phyloP scores from a whole-genome alignment of 345 rosid genomes.

The Populus deltoides region DNA sequence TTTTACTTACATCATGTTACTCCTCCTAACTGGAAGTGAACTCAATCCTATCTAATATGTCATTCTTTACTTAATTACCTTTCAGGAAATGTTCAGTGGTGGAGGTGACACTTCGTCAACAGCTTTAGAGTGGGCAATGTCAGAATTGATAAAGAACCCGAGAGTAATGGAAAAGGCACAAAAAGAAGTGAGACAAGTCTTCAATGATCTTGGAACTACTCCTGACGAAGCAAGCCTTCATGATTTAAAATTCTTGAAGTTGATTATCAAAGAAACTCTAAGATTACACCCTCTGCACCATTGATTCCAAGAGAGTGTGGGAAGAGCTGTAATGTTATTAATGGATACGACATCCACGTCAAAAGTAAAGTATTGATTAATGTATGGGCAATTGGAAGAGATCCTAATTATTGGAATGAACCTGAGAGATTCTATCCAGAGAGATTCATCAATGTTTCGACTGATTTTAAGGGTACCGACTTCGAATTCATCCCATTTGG shows the following conservation, averaged over 20 bases:
- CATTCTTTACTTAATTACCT: not conserved
- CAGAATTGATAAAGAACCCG: constrained; percentile 13
- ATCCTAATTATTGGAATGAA: constrained; percentile 12
- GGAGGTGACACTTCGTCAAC: constrained; percentile 18
- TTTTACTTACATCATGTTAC: no score
- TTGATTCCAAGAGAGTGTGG: constrained; percentile 17
- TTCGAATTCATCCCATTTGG: constrained; percentile 29
- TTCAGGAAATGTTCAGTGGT: constrained; percentile 1
- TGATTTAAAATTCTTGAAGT: not conserved
- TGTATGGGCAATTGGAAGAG: constrained; percentile 17
- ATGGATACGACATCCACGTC: constrained; percentile 5
- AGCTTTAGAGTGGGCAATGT: constrained; percentile 11
- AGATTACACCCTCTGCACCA: constrained; percentile 13
- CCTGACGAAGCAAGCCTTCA: no score
- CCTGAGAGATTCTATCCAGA: constrained; percentile 19
- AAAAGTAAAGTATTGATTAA: constrained; percentile 16
- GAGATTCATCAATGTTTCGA: constrained; percentile 11
- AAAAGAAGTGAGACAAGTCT: not conserved
- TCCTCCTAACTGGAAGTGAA: no score
- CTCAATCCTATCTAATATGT: no score
- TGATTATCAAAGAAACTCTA: constrained; percentile 14
- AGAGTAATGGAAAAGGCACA: constrained; percentile 11
- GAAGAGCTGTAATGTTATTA: not conserved
- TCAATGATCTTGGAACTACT: no score
- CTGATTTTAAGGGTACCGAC: constrained; percentile 19